Evolutionary conservation across 805 yeast species (phyloP).

Genomic region (Blastobotrys attinorum): DNA sequence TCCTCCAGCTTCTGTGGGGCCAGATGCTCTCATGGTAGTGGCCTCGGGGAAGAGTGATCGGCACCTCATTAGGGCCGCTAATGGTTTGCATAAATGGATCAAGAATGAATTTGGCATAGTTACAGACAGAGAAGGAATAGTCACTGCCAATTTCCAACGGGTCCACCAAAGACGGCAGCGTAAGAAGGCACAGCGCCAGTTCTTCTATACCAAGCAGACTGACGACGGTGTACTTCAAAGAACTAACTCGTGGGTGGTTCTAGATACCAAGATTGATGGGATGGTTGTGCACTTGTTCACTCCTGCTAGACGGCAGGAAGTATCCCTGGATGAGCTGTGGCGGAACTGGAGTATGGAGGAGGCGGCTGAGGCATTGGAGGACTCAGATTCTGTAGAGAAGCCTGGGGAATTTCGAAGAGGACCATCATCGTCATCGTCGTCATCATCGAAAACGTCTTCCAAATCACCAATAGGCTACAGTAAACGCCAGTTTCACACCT

Average conservation of each 20-base stretch:
- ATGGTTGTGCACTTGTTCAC: constrained; percentile 70
- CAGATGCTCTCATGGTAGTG: constrained; percentile 45
- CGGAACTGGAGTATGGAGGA: constrained; percentile 8
- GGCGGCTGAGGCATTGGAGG: not conserved
- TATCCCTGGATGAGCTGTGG: constrained; percentile 71
- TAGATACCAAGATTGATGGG: constrained; percentile 57
- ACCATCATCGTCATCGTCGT: no score
- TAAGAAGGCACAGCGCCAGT: constrained; percentile 44
- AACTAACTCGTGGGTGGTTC: constrained; percentile 71
- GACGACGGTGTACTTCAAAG: constrained; percentile 39
- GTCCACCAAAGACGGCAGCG: constrained; percentile 44
- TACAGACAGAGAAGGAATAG: constrained; percentile 64
- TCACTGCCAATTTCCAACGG: constrained; percentile 48
- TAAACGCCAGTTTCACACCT: not conserved
- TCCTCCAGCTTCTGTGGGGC: constrained; percentile 32
- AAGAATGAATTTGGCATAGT: constrained; percentile 42
- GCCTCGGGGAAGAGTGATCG: constrained; percentile 70
- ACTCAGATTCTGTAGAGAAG: no score
- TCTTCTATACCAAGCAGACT: constrained; percentile 45
- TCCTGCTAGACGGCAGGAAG: constrained; percentile 51
- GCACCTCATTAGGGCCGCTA: constrained; percentile 67
- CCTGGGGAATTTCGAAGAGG: no score
- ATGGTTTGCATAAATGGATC: constrained; percentile 46
- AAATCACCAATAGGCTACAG: not conserved
- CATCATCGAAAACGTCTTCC: no score